These are phyloP conservation scores for Pseudocercospora fuligena DNA, from an alignment of 2,329 filamentous ascomycete genomes.

Conservation along the genomic window DNA sequence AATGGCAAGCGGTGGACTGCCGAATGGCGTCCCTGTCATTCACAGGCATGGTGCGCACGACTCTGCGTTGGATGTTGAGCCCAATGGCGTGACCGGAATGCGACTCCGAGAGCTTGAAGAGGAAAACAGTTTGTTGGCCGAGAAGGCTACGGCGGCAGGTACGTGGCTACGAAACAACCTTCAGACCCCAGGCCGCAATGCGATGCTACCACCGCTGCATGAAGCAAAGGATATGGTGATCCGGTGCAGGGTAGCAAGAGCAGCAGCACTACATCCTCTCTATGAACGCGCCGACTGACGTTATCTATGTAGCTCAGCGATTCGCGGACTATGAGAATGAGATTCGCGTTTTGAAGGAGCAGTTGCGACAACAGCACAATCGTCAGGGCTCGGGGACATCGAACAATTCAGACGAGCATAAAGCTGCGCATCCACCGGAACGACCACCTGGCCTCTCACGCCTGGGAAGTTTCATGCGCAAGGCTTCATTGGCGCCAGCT, in stretches of 20 bases:
- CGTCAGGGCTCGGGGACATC: constrained; percentile 26
- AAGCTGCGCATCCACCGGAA: constrained; percentile 30
- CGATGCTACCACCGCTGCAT: not conserved
- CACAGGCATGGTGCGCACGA: constrained; percentile 46
- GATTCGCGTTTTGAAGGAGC: constrained; percentile 63
- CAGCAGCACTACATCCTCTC: not conserved
- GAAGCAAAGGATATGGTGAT: not conserved
- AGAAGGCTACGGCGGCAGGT: constrained; percentile 70
- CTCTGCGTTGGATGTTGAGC: constrained; percentile 61
- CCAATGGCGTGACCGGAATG: constrained; percentile 22
- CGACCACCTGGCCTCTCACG: constrained; percentile 43
- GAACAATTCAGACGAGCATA: constrained; percentile 25
- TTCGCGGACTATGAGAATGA: constrained; percentile 82
- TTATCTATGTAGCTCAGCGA: constrained; percentile 44
- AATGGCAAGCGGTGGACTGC: constrained; percentile 30
- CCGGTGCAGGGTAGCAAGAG: not conserved
- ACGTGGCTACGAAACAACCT: constrained; percentile 1
- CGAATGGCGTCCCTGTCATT: constrained; percentile 32
- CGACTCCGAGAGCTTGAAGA: constrained; percentile 68
- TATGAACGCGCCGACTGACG: constrained; percentile 6
- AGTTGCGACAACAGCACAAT: constrained; percentile 36
- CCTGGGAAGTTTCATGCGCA: constrained; percentile 51
- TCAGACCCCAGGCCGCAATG: not conserved
- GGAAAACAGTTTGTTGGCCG: constrained; percentile 71
- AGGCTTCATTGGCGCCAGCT: constrained; percentile 44